A percentile compares a stretch with the other conserved stretches of the same genome.
Conservation (phyloP, 352 stramenopile species). For the Globisporangium yorkense region DNA sequence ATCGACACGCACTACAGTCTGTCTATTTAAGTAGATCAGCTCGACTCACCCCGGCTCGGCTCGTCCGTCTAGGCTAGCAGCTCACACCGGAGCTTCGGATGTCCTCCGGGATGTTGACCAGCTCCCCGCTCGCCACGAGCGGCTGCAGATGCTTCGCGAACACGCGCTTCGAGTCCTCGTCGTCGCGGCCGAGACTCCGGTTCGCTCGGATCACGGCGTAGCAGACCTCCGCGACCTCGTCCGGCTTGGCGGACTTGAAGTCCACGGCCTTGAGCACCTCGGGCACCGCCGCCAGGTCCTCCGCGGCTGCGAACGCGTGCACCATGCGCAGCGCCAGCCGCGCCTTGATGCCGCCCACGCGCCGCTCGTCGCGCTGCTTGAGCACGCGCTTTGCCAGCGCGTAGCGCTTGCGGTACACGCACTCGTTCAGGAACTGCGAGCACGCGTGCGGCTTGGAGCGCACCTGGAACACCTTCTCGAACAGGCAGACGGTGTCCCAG, state of each 20-base stretch:
- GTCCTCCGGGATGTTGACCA: not conserved
- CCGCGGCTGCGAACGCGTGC: conserved; percentile 17
- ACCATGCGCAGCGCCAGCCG: conserved; percentile 19
- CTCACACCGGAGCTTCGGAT: not conserved
- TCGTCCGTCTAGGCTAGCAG: too few relatives aligned
- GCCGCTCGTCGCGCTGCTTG: conserved; percentile 19
- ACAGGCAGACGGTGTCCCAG: conserved; percentile 20
- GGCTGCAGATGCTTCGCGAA: conserved; percentile 15
- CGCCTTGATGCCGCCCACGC: conserved; percentile 19
- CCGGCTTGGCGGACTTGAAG: conserved; percentile 13
- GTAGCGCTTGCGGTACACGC: conserved; percentile 25
- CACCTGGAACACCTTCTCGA: conserved; percentile 28
- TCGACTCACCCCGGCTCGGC: too few relatives aligned
- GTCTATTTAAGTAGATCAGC: not conserved
- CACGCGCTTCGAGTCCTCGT: conserved; percentile 16
- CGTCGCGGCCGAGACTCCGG: conserved; percentile 20
- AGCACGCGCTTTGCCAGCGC: conserved; percentile 22
- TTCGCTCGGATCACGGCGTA: conserved; percentile 25
- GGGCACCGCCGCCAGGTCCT: conserved; percentile 26
- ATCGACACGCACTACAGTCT: not conserved
- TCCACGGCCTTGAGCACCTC: conserved; percentile 30
- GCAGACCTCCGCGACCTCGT: conserved; percentile 20
- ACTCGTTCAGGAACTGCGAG: conserved; percentile 34
- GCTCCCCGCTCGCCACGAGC: conserved; percentile 10
- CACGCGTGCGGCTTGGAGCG: conserved; percentile 31